phyloP scores from a whole-genome alignment of 352 stramenopile species.

The Phytophthora uliginosa region DNA sequence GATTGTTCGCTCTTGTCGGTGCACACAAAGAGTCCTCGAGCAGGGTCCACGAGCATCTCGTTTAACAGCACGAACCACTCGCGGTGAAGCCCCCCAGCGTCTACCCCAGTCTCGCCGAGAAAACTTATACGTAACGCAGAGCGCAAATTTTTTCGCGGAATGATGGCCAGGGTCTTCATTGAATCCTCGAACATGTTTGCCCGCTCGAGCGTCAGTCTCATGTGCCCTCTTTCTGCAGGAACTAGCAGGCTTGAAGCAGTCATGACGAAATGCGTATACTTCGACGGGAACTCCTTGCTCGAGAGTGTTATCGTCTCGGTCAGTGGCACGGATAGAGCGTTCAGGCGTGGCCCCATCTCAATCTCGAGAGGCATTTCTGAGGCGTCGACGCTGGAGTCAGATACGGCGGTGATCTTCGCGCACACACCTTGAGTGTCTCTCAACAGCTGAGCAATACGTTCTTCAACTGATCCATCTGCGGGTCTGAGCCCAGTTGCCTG shows the following conservation, averaged over 20 bases:
- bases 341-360: background rate
- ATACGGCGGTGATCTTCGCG: too few relatives aligned
- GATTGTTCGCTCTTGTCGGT: constrained; percentile 46
- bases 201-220: constrained; percentile 38
- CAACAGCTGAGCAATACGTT: constrained; percentile 9
- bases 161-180: constrained; percentile 40
- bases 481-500: too few relatives aligned
- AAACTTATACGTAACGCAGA: constrained; percentile 64
- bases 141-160: constrained; percentile 32
- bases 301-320: constrained; percentile 21
- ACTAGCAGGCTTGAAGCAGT: constrained; percentile 24
- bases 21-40: constrained; percentile 35
- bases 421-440: background rate
- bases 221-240: constrained; percentile 29
- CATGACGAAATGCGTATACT: constrained; percentile 46
- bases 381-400: constrained; percentile 3
- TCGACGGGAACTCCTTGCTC: constrained; percentile 37
- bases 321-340: constrained; percentile 3
- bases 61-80: constrained; percentile 82
- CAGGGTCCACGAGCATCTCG: constrained; percentile 36
- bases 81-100: constrained; percentile 72
- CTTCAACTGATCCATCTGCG: constrained; percentile 27
- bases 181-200: constrained; percentile 41
- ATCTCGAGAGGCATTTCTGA: constrained; percentile 21
- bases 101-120: constrained; percentile 61